These are phyloP conservation scores for Eucalyptus curtisii DNA, from an alignment of 345 rosid genomes.

Conservation along the genomic window DNA sequence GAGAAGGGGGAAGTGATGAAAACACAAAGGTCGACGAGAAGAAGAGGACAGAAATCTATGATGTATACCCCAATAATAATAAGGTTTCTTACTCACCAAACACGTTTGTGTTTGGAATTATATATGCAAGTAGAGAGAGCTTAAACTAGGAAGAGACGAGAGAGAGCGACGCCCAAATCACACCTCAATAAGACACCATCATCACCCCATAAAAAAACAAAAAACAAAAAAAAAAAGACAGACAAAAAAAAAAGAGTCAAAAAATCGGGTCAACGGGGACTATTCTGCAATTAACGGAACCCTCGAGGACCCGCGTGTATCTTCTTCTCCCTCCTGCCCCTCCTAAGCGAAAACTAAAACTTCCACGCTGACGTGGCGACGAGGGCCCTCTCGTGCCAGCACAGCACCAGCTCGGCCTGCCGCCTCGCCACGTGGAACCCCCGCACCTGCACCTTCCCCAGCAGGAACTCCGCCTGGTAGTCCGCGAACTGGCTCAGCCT, in stretches of 20 bases:
- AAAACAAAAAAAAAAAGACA: background rate
- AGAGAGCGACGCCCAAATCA: background rate
- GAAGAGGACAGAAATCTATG: background rate
- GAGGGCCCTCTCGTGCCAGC: constrained; percentile 74
- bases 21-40: background rate
- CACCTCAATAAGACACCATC: background rate
- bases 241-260: background rate
- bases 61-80: background rate
- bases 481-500: constrained; percentile 81
- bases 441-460: constrained; percentile 58
- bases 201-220: background rate
- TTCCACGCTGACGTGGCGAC: constrained; percentile 93
- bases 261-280: background rate
- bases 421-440: constrained; percentile 94
- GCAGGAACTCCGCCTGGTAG: constrained; percentile 63
- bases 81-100: background rate
- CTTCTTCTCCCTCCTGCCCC: background rate
- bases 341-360: background rate
- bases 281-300: background rate
- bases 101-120: background rate
- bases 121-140: background rate
- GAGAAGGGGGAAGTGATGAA: background rate
- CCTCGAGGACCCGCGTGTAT: background rate
- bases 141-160: background rate
- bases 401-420: constrained; percentile 80